These are phyloP conservation scores for Hibiscus trionum DNA, from an alignment of 345 rosid species.

Conservation along the genomic window DNA sequence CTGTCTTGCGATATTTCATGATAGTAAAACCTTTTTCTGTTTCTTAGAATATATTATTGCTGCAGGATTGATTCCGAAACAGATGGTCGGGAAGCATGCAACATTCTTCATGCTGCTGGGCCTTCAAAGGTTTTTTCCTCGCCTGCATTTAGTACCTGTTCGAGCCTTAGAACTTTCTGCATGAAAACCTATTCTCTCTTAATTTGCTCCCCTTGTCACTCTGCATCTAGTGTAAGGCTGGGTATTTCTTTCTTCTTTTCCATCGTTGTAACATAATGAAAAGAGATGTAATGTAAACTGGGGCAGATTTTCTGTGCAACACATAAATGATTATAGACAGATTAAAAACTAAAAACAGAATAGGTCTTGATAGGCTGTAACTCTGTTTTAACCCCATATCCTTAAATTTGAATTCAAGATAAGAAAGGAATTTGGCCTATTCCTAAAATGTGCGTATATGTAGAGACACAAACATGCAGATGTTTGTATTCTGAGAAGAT, in stretches of 20 bases:
- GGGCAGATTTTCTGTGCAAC: neutral
- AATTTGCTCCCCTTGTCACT: neutral
- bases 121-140: conserved; percentile 63
- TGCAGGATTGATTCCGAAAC: conserved; percentile 68
- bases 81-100: conserved; percentile 90
- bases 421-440: neutral
- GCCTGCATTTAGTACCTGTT: neutral
- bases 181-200: neutral
- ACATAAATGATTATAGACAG: neutral
- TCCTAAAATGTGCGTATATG: neutral
- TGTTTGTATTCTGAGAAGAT: neutral
- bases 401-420: neutral
- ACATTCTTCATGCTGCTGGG: conserved; percentile 85
- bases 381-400: neutral
- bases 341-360: neutral
- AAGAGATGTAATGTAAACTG: neutral
- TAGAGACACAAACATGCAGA: neutral
- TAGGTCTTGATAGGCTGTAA: neutral
- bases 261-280: neutral
- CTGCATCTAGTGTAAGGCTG: neutral
- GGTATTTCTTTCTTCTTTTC: neutral
- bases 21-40: neutral
- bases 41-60: conserved; percentile 14
- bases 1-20: neutral
- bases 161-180: neutral